These are phyloP conservation scores for Penicillium goetzii DNA, from an alignment of 495 filamentous ascomycete species.

Conservation along the genomic window DNA sequence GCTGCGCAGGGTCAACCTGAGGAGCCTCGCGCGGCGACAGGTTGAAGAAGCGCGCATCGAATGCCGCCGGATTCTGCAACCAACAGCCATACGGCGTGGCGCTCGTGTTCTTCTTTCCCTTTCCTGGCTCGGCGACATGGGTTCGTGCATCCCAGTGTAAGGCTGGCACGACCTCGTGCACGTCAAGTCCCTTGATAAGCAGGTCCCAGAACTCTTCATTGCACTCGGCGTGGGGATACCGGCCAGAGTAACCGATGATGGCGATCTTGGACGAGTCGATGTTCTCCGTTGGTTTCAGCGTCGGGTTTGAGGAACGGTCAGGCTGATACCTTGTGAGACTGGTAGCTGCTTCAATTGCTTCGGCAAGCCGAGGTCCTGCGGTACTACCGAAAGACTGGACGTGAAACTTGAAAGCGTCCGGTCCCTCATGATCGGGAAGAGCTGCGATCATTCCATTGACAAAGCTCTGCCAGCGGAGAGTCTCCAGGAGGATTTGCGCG, in stretches of 20 bases:
- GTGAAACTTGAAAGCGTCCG: not conserved
- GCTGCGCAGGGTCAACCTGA: conserved; percentile 38
- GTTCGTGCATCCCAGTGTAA: not conserved
- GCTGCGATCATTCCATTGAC: not conserved
- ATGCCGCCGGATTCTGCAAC: conserved; percentile 34
- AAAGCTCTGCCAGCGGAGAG: not conserved
- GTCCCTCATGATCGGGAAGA: not conserved
- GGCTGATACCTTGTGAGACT: not conserved
- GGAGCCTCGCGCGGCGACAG: conserved; percentile 36
- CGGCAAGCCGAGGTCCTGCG: not conserved
- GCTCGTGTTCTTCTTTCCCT: not conserved
- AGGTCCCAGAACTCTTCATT: conserved; percentile 2
- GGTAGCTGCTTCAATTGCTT: not conserved
- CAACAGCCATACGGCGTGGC: conserved; percentile 35
- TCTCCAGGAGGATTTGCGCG: not conserved
- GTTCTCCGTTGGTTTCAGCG: not conserved
- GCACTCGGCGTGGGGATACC: not conserved
- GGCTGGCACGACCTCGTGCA: not conserved
- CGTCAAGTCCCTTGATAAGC: not conserved
- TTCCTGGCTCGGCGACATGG: not conserved
- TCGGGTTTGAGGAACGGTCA: not conserved
- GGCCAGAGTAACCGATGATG: not conserved
- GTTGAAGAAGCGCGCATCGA: conserved; percentile 38
- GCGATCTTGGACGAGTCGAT: conserved; percentile 1
- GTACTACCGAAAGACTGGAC: not conserved